These are phyloP conservation scores for Petrea volubilis DNA, from an alignment of 257 asterid genomes.

Conservation along the genomic window DNA sequence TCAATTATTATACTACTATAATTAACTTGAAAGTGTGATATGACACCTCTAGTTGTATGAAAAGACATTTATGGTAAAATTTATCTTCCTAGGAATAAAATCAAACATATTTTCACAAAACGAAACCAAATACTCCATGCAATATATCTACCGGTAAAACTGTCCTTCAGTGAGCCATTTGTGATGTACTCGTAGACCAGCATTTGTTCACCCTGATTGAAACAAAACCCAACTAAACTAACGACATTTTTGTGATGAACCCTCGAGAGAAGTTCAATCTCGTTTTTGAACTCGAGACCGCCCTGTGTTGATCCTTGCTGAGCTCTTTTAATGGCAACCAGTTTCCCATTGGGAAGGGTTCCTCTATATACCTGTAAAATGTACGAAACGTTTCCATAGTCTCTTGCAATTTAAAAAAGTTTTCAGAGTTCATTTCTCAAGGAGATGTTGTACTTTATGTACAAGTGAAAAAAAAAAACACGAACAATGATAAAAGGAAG, in stretches of 20 bases:
- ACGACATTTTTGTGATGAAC: slow-evolving; percentile 95
- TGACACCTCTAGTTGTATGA: too few relatives aligned
- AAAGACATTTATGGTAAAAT: too few relatives aligned
- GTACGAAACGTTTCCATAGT: not conserved
- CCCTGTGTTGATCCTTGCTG: slow-evolving; percentile 78
- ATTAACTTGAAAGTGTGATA: too few relatives aligned
- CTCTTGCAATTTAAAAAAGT: not conserved
- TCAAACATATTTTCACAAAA: too few relatives aligned
- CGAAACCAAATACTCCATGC: too few relatives aligned
- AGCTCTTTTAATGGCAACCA: slow-evolving; percentile 85
- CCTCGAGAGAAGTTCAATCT: slow-evolving; percentile 95
- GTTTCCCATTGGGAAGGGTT: slow-evolving; percentile 60
- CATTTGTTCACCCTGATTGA: slow-evolving; percentile 81
- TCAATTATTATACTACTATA: too few relatives aligned
- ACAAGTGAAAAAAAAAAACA: not conserved
- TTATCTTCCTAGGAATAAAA: too few relatives aligned
- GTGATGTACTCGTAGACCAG: slow-evolving; percentile 73
- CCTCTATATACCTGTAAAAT: slow-evolving; percentile 74
- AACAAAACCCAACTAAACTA: slow-evolving; percentile 74
- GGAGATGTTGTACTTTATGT: not conserved
- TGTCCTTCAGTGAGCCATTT: slow-evolving; percentile 82
- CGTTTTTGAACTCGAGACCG: slow-evolving; percentile 80
- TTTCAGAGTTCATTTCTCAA: not conserved
- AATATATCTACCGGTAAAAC: slow-evolving; percentile 89
- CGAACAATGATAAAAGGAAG: not conserved